These are phyloP conservation scores for Trametes polyzona DNA, from an alignment of 1,284 basidiomycete genomes.

Conservation along the genomic window DNA sequence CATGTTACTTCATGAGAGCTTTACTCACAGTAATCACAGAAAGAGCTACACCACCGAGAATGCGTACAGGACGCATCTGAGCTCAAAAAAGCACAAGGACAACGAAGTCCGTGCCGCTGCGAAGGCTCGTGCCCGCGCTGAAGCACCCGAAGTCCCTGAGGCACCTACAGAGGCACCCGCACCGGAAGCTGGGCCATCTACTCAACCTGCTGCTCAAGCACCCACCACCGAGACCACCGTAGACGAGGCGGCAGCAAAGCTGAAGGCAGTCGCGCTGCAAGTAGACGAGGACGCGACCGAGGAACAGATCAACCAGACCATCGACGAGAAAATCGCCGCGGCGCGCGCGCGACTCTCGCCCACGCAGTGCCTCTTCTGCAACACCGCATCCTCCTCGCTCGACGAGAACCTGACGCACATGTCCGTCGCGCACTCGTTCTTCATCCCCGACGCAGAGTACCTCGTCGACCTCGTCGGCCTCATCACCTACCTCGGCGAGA, in stretches of 20 bases:
- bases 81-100: conserved; percentile 92
- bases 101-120: conserved; percentile 60
- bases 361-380: conserved; percentile 88
- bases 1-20: conserved; percentile 1
- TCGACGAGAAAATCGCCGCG: conserved; percentile 80
- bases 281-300: conserved; percentile 51
- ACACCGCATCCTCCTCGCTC: conserved; percentile 53
- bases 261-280: conserved; percentile 31
- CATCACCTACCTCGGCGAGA: conserved; percentile 89
- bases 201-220: not conserved
- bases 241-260: conserved; percentile 13
- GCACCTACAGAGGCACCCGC: conserved; percentile 5
- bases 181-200: conserved; percentile 16
- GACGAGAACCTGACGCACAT: conserved; percentile 86
- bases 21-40: conserved; percentile 45
- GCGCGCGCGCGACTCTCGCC: conserved; percentile 68
- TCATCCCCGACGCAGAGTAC: conserved; percentile 93
- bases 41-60: conserved; percentile 92
- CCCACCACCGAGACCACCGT: not conserved
- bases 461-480: conserved; percentile 86
- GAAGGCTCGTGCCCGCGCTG: conserved; percentile 19
- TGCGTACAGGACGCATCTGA: conserved; percentile 86
- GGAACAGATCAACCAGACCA: conserved; percentile 57
- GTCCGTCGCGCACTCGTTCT: conserved; percentile 89
- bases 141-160: conserved; percentile 16